Evolutionary conservation across 176 grass and related monocot genomes (phyloP).

Genomic region (Dendrocalamus sinicus): DNA sequence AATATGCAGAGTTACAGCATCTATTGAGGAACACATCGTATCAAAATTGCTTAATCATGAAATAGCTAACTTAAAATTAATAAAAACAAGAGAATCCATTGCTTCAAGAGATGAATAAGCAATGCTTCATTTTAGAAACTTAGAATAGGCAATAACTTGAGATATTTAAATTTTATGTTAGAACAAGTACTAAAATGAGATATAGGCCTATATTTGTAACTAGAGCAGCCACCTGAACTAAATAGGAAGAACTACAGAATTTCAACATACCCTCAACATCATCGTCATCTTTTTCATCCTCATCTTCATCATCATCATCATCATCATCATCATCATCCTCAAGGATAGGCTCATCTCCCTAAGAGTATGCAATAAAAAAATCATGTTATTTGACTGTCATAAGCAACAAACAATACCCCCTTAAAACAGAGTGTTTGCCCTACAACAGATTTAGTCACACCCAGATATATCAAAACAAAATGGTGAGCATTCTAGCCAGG

Average conservation of each 20-base stretch:
- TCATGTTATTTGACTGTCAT: neutral
- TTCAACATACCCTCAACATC: constrained; percentile 53
- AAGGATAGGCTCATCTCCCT: constrained; percentile 64
- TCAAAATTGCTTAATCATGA: neutral
- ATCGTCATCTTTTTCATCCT: constrained; percentile 69
- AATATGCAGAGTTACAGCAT: neutral
- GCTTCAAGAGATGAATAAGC: neutral
- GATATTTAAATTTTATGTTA: neutral
- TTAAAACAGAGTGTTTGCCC: neutral
- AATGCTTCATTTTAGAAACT: neutral
- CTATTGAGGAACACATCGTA: neutral
- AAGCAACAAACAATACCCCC: neutral
- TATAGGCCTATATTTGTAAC: neutral
- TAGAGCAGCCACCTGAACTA: neutral
- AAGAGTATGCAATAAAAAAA: neutral
- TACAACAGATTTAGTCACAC: neutral
- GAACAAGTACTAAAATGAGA: neutral
- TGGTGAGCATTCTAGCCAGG: neutral
- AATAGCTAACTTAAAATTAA: neutral
- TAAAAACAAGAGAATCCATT: neutral
- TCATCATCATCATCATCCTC: constrained; percentile 74
- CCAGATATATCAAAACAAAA: neutral
- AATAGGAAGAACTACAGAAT: neutral
- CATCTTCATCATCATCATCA: constrained; percentile 55
- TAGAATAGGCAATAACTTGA: neutral